phyloP scores from a whole-genome alignment of 1,139 yeast species.

The Lodderomyces metapsilosis region DNA sequence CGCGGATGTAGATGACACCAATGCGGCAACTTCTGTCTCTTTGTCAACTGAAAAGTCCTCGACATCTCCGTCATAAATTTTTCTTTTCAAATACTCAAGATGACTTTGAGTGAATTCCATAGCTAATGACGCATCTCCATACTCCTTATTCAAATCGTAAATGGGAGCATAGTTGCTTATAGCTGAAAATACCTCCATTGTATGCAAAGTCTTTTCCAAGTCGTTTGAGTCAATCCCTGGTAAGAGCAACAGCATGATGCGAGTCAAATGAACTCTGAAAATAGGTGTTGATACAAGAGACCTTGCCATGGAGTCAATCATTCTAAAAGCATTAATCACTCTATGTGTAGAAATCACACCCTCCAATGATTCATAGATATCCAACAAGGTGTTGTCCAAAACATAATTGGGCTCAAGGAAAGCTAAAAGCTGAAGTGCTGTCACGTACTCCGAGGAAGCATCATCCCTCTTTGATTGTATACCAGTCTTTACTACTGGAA shows the following conservation, averaged over 20 bases:
- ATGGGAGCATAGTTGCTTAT: conserved; percentile 76
- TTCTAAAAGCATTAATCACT: conserved; percentile 68
- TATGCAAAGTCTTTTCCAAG: conserved; percentile 65
- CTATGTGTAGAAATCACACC: conserved; percentile 84
- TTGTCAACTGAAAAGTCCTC: conserved; percentile 31
- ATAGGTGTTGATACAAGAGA: conserved; percentile 64
- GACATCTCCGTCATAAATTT: conserved; percentile 21
- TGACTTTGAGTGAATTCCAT: conserved; percentile 71
- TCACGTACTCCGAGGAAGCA: conserved; percentile 59
- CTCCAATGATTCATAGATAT: conserved; percentile 80
- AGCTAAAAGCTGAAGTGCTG: conserved; percentile 62
- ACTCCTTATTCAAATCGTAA: conserved; percentile 46
- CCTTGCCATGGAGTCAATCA: conserved; percentile 64
- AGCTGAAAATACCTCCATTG: conserved; percentile 70
- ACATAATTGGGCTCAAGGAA: conserved; percentile 61
- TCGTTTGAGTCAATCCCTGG: conserved; percentile 93
- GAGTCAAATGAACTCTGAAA: conserved; percentile 75
- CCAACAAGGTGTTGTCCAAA: conserved; percentile 65
- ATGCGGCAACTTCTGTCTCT: conserved; percentile 52
- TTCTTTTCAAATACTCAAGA: conserved; percentile 46
- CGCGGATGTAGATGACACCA: conserved; percentile 71
- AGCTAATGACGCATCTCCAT: conserved; percentile 57
- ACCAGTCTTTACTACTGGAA: conserved; percentile 66
- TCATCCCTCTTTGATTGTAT: conserved; percentile 71
- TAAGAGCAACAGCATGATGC: conserved; percentile 65